These are phyloP conservation scores for Penicillium sp. DNA, from an alignment of 2,329 filamentous ascomycete species.

Conservation along the genomic window DNA sequence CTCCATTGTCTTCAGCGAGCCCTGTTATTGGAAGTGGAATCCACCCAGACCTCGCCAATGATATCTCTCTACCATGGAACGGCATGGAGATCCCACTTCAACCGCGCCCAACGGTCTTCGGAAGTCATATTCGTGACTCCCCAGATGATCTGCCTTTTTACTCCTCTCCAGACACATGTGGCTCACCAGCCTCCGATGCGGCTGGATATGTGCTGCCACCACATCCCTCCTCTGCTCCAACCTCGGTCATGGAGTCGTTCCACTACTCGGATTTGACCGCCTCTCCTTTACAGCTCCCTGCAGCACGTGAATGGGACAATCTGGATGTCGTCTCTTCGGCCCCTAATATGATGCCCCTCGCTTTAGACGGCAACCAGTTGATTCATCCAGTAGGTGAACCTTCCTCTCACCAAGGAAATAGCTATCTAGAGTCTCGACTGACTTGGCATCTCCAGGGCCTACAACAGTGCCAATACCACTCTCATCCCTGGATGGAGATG, in stretches of 20 bases:
- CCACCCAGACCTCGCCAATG: conserved; percentile 27
- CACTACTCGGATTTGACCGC: conserved; percentile 29
- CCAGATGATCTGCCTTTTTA: conserved; percentile 40
- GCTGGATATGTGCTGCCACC: conserved; percentile 25
- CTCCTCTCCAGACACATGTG: conserved; percentile 41
- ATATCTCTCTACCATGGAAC: conserved; percentile 33
- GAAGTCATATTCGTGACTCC: conserved; percentile 33
- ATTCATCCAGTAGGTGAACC: conserved; percentile 35
- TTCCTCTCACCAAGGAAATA: conserved; percentile 16
- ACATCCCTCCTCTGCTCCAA: conserved; percentile 27
- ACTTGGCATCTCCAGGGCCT: conserved; percentile 22
- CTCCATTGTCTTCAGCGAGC: conserved; percentile 34
- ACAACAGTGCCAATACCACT: conserved; percentile 36
- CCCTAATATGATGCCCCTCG: conserved; percentile 31
- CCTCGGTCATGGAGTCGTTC: conserved; percentile 32
- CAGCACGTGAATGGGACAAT: conserved; percentile 31
- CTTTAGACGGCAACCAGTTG: conserved; percentile 31
- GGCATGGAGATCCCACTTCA: conserved; percentile 32
- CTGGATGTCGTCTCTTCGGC: conserved; percentile 25
- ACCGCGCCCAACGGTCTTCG: conserved; percentile 26
- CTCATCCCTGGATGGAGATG: conserved; percentile 36
- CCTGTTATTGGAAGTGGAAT: conserved; percentile 29
- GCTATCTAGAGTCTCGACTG: neutral
- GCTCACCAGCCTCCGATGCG: conserved; percentile 40
- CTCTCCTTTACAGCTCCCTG: conserved; percentile 32